phyloP scores from a whole-genome alignment of 1,284 basidiomycete species.

The Taiwanofungus camphoratus region DNA sequence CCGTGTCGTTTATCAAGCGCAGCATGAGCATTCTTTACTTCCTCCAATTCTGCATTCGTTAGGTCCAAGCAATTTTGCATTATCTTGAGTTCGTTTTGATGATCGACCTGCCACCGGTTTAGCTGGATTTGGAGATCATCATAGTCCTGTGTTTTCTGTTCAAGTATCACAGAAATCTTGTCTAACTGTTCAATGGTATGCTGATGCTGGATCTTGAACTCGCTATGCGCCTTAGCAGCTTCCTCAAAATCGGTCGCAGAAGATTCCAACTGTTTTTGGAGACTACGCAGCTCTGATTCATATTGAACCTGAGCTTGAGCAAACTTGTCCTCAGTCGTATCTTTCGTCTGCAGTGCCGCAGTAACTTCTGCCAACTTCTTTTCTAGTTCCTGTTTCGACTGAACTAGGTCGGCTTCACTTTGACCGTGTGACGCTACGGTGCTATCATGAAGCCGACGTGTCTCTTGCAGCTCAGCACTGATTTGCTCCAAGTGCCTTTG shows the following conservation, averaged over 20 bases:
- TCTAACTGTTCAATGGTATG: constrained; percentile 13
- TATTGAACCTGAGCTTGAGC: constrained; percentile 11
- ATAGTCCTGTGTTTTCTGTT: constrained; percentile 16
- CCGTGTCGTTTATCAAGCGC: constrained; percentile 26
- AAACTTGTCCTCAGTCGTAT: constrained; percentile 17
- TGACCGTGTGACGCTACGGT: constrained; percentile 15
- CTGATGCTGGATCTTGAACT: constrained; percentile 2
- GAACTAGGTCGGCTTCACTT: constrained; percentile 17
- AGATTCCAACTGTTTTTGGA: constrained; percentile 10
- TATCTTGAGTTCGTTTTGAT: constrained; percentile 18
- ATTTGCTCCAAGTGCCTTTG: constrained; percentile 32
- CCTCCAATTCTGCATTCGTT: constrained; percentile 16
- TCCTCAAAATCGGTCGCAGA: constrained; percentile 9
- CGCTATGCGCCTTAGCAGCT: constrained; percentile 1
- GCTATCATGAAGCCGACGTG: constrained; percentile 26
- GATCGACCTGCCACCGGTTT: constrained; percentile 9
- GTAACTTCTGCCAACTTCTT: constrained; percentile 19
- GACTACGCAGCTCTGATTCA: not conserved
- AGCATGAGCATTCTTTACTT: constrained; percentile 19
- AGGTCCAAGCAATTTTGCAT: constrained; percentile 25
- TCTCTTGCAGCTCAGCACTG: constrained; percentile 30
- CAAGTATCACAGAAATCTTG: constrained; percentile 9
- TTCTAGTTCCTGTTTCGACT: constrained; percentile 20
- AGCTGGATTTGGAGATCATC: constrained; percentile 14
- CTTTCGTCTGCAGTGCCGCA: constrained; percentile 16